Conservation (phyloP, 2,329 filamentous ascomycete genomes). For the Talaromyces sp. region DNA sequence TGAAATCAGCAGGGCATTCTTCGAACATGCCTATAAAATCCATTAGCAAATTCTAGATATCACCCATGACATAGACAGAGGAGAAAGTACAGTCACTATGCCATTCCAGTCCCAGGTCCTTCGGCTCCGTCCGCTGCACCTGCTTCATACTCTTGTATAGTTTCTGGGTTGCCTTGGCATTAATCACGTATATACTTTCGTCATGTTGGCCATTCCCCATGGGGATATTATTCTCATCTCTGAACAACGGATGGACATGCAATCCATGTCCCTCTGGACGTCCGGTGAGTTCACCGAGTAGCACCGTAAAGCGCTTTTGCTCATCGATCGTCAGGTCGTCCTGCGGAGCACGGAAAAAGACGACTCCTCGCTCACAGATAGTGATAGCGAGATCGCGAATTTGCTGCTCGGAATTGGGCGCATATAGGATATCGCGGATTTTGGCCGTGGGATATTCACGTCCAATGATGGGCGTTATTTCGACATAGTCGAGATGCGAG, state of each 20-base stretch:
- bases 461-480: slow-evolving; percentile 44
- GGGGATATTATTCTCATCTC: slow-evolving; percentile 1
- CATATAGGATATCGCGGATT: slow-evolving; percentile 30
- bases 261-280: slow-evolving; percentile 29
- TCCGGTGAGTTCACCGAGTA: slow-evolving; percentile 35
- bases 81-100: slow-evolving; percentile 3
- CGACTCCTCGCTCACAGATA: slow-evolving; percentile 40
- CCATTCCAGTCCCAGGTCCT: slow-evolving; percentile 2
- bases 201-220: slow-evolving; percentile 2
- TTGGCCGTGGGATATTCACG: slow-evolving; percentile 34
- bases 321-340: slow-evolving; percentile 16
- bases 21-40: not conserved
- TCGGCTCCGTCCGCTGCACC: not conserved
- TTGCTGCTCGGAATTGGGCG: slow-evolving; percentile 34
- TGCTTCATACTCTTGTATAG: slow-evolving; percentile 4
- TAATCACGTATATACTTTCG: slow-evolving; percentile 7
- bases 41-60: not conserved
- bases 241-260: slow-evolving; percentile 4
- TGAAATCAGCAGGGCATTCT: slow-evolving; percentile 7
- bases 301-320: slow-evolving; percentile 4
- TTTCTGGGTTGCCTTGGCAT: slow-evolving; percentile 3
- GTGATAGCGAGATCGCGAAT: slow-evolving; percentile 16
- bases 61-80: not conserved
- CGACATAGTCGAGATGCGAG: slow-evolving; percentile 33
- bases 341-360: slow-evolving; percentile 11